Conservation (phyloP, 1,284 basidiomycete genomes). For the Spongispora temasekensis region DNA sequence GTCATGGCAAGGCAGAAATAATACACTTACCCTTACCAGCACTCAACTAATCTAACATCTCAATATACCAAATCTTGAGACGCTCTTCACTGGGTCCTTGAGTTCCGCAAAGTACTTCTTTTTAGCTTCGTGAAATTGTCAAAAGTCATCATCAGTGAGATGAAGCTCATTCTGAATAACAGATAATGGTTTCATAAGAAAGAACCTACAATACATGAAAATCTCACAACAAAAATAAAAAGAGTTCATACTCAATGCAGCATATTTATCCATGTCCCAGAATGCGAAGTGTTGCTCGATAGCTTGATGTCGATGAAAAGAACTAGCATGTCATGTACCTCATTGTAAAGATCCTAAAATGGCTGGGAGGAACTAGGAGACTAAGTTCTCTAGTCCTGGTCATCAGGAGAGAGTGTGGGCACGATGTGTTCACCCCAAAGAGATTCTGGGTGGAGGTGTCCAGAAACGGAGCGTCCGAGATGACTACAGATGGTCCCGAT, state of each 20-base stretch:
- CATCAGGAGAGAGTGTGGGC: too few species aligned
- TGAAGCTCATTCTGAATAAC: neutral
- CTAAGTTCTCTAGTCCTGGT: too few species aligned
- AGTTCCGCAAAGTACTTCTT: neutral
- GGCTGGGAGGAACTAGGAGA: too few species aligned
- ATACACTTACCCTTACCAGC: neutral
- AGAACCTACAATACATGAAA: neutral
- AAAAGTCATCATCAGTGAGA: neutral
- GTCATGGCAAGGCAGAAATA: neutral
- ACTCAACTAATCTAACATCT: neutral
- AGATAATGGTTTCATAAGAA: neutral
- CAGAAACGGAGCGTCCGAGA: too few species aligned
- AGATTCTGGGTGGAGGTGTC: too few species aligned
- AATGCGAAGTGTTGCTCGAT: conserved; percentile 1
- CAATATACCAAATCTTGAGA: neutral
- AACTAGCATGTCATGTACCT: neutral
- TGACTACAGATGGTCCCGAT: too few species aligned
- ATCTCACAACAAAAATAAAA: neutral
- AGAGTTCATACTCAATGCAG: neutral
- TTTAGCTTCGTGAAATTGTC: neutral
- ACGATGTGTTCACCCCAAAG: too few species aligned
- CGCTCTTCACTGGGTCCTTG: neutral
- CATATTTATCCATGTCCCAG: conserved; percentile 6
- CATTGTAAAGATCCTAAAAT: too few species aligned
- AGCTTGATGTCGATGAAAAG: neutral